phyloP scores from a whole-genome alignment of 2,329 filamentous ascomycete species.

The Pseudogymnoascus sp. region DNA sequence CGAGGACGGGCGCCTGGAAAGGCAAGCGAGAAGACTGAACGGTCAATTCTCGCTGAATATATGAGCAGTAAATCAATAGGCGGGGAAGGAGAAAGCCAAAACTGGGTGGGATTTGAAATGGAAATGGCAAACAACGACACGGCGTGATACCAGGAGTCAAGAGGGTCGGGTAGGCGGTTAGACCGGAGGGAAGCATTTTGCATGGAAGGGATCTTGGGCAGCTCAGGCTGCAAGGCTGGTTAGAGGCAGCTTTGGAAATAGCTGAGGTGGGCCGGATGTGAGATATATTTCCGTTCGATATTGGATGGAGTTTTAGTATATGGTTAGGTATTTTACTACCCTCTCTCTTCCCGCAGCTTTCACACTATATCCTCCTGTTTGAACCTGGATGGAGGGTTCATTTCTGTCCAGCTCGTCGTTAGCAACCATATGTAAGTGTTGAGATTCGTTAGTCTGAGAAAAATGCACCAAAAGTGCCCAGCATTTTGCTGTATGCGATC shows the following conservation, averaged over 20 bases:
- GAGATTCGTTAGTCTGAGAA: not conserved
- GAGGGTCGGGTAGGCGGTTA: not conserved
- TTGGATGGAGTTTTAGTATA: conserved; percentile 5
- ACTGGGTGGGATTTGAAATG: not conserved
- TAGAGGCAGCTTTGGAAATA: not conserved
- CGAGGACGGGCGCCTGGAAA: conserved; percentile 27
- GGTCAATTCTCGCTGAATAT: not conserved
- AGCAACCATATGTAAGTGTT: not conserved
- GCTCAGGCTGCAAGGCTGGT: not conserved
- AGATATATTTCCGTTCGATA: conserved; percentile 1
- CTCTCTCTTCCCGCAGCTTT: not conserved
- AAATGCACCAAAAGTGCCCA: not conserved
- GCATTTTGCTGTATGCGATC: not conserved
- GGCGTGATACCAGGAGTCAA: conserved; percentile 1
- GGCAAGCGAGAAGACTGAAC: not conserved
- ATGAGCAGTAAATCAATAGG: not conserved
- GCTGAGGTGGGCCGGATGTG: not conserved
- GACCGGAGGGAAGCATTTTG: not conserved
- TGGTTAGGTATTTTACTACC: not conserved
- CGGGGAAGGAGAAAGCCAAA: not conserved
- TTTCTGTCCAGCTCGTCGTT: not conserved
- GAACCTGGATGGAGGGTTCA: not conserved
- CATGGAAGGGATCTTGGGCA: not conserved
- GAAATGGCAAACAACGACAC: not conserved
- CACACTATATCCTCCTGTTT: not conserved